phyloP scores from a whole-genome alignment of 768 basidiomycete species.

The Pleurotus ostreatus region DNA sequence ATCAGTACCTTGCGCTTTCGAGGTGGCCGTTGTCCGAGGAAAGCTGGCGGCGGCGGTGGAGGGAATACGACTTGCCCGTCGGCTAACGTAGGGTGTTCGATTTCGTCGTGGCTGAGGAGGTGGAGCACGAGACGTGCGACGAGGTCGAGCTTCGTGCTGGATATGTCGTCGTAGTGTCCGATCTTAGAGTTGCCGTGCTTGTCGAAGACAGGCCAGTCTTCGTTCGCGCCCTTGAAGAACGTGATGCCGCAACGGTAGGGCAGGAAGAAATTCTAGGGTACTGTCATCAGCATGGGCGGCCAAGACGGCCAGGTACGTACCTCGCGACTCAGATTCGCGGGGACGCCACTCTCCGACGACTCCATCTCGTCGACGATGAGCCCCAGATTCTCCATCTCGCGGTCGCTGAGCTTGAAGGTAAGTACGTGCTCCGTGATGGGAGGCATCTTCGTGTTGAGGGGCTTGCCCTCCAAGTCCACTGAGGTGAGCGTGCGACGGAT shows the following conservation, averaged over 20 bases:
- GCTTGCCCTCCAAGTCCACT: not conserved
- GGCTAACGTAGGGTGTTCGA: not conserved
- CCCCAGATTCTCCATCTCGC: not conserved
- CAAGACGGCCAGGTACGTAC: not conserved
- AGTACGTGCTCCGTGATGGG: not conserved
- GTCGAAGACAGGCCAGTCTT: not conserved
- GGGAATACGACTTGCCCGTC: not conserved
- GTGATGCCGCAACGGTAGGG: not conserved
- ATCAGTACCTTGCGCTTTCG: too few relatives aligned
- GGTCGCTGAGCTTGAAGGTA: not conserved
- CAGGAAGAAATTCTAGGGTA: not conserved
- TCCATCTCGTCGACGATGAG: not conserved
- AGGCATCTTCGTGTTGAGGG: not conserved
- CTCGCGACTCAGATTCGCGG: not conserved
- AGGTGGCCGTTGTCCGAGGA: not conserved
- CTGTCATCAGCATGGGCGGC: not conserved
- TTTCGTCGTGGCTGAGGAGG: not conserved
- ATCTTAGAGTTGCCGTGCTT: not conserved
- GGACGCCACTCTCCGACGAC: not conserved
- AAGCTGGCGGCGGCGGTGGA: not conserved
- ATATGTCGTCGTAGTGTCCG: not conserved
- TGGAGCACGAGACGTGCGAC: not conserved
- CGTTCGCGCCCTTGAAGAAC: not conserved
- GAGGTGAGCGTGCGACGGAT: slow-evolving; percentile 1
- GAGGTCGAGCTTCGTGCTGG: not conserved